Evolutionary conservation across 2,329 filamentous ascomycete species (phyloP).

Genomic region (Neofusicoccum ribis): DNA sequence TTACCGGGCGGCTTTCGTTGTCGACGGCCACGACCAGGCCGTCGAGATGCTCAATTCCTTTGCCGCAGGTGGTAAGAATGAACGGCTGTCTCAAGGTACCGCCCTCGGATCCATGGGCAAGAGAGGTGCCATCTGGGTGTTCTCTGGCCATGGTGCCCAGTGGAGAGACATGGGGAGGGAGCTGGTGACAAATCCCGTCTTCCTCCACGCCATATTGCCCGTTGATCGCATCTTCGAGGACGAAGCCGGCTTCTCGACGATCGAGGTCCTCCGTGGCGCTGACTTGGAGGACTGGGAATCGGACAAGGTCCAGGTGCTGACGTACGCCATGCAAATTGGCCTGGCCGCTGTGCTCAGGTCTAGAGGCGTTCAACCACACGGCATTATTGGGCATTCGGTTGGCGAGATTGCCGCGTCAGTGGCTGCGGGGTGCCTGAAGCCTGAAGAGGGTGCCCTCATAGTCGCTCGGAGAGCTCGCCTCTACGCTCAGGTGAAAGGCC

Average conservation of each 20-base stretch:
- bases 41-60: slow-evolving; percentile 24
- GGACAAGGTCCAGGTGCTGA: slow-evolving; percentile 33
- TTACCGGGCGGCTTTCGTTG: slow-evolving; percentile 29
- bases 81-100: neutral
- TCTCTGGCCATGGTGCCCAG: no score
- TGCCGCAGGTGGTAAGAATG: slow-evolving; percentile 16
- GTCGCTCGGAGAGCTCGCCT: slow-evolving; percentile 36
- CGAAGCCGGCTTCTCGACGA: no score
- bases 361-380: slow-evolving; percentile 34
- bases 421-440: slow-evolving; percentile 34
- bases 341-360: slow-evolving; percentile 33
- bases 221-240: no score
- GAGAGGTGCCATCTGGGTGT: no score
- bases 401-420: slow-evolving; percentile 45
- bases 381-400: slow-evolving; percentile 45
- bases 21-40: slow-evolving; percentile 24
- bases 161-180: no score
- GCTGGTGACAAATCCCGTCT: no score
- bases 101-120: no score
- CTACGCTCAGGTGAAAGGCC: slow-evolving; percentile 34
- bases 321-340: slow-evolving; percentile 40
- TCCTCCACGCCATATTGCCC: no score
- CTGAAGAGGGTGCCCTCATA: slow-evolving; percentile 38
- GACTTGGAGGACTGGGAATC: no score
- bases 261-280: no score